Evolutionary conservation across 2,329 filamentous ascomycete genomes (phyloP), one percentile per base, ranked within the genome.

Genomic region (Neurospora sp.): DNA sequence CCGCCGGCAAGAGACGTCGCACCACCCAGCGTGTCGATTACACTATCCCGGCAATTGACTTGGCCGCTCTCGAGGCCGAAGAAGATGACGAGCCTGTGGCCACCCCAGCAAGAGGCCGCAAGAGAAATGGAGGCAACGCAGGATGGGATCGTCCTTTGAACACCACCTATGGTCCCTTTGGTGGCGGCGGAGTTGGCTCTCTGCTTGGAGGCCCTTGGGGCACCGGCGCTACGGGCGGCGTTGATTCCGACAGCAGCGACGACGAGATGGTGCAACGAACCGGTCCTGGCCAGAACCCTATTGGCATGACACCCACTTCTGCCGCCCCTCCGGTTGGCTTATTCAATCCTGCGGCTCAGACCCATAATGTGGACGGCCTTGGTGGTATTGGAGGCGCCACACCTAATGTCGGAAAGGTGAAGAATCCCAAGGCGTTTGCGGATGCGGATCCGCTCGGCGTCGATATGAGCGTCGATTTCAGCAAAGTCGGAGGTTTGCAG

Each of bases 371-470:
- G 68, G 66, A 71, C 70, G 52, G 75, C 67, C 0, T 74, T 72
- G 71, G 74, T 67, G 66, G 76, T 71, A 43, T 76, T 76, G 68
- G 76, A 81, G 82, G 83, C 6, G 83, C 82, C 1, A 82, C 93
- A 4, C 91, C 92, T 10, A 96, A 96, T 74, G 89, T 98, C 43
- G 96, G 96, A 73, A 97, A 95, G 80, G 86, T 98, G 76, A 97
- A 96, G 81, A 94, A 97, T 78, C 92, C 91, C 77, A 96, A 97
- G 78, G 90, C 93, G 4, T 86, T 97, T 67, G 95, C 95, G 28
- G 96, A 99, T 81, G 93, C 94, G 3, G 96, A 98, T 78, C 96
- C 96, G 66, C 86, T 99, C 3, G 96, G 96, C 10, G 93, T 99
- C 40, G 94, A 98, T 77, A 84, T 95, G 77, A 95, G 89, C 76